These are phyloP conservation scores for Macaranga tanarius DNA, from an alignment of 441 rosid species.

Conservation along the genomic window DNA sequence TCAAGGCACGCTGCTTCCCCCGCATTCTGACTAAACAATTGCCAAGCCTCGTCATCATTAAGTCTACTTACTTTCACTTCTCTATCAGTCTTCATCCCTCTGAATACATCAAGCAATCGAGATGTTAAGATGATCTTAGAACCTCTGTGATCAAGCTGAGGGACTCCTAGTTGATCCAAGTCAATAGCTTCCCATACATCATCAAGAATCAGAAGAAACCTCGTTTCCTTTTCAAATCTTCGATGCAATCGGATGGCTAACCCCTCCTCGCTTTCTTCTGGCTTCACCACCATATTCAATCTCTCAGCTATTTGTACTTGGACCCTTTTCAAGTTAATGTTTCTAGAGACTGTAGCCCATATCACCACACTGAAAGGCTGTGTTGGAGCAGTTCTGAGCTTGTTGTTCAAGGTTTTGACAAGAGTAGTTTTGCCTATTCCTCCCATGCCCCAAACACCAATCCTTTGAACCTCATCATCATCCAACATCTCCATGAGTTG, in stretches of 20 bases:
- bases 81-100: slow-evolving; percentile 36
- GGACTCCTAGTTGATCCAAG: slow-evolving; percentile 40
- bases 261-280: slow-evolving; percentile 17
- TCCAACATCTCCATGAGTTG: slow-evolving; percentile 32
- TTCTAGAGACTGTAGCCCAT: slow-evolving; percentile 51
- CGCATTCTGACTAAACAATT: slow-evolving; percentile 30
- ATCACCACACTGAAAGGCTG: slow-evolving; percentile 42
- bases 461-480: slow-evolving; percentile 33
- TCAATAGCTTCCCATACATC: slow-evolving; percentile 49
- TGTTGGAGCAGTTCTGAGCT: slow-evolving; percentile 30
- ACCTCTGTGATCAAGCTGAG: slow-evolving; percentile 24
- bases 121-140: slow-evolving; percentile 38
- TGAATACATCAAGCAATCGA: slow-evolving; percentile 29
- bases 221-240: slow-evolving; percentile 28
- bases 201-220: slow-evolving; percentile 46
- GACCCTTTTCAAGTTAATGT: slow-evolving; percentile 35
- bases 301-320: slow-evolving; percentile 48
- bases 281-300: slow-evolving; percentile 30
- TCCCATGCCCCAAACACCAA: slow-evolving; percentile 61
- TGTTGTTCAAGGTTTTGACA: slow-evolving; percentile 50
- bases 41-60: slow-evolving; percentile 34
- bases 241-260: slow-evolving; percentile 23
- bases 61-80: slow-evolving; percentile 30
- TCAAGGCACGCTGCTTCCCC: slow-evolving; percentile 27
- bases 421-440: slow-evolving; percentile 56